A percentile compares a stretch with the other conserved stretches of the same genome.
These are phyloP conservation scores for Phoma sp. DNA, from an alignment of 2,329 filamentous ascomycete genomes.

Conservation along the genomic window DNA sequence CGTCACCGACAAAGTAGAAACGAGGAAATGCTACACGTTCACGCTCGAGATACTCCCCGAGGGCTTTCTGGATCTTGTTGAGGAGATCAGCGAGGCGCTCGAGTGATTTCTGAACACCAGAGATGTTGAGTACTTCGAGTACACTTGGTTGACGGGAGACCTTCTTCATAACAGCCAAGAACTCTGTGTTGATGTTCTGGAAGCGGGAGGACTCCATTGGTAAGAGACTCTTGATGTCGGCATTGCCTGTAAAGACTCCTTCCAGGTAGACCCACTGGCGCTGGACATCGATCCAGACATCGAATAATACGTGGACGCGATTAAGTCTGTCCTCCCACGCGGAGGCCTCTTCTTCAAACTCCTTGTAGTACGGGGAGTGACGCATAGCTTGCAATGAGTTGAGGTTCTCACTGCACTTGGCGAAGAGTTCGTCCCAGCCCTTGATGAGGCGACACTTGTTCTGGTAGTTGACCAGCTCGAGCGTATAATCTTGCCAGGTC, in stretches of 20 bases:
- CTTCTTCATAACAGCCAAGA: conserved; percentile 99
- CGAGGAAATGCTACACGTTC: conserved; percentile 96
- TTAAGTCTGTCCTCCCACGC: conserved; percentile 99
- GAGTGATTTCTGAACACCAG: conserved; percentile 92
- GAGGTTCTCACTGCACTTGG: conserved; percentile 96
- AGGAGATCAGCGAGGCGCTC: conserved; percentile 95
- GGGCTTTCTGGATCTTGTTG: conserved; percentile 98
- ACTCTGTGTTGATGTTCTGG: conserved; percentile 99
- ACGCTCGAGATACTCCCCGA: conserved; percentile 97
- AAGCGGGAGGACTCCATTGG: conserved; percentile 97
- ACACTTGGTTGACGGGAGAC: conserved; percentile 96
- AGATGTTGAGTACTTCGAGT: conserved; percentile 93
- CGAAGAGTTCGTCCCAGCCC: conserved; percentile 97
- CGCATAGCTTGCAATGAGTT: conserved; percentile 99
- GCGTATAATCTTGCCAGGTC: conserved; percentile 92
- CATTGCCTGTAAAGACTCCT: conserved; percentile 97
- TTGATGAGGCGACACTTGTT: conserved; percentile 97
- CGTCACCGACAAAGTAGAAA: conserved; percentile 99
- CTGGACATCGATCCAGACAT: conserved; percentile 99
- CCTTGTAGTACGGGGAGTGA: conserved; percentile 98
- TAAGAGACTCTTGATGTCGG: conserved; percentile 96
- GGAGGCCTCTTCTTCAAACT: conserved; percentile 96
- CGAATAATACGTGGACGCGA: conserved; percentile 94
- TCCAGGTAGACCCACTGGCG: conserved; percentile 99
- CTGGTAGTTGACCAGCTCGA: conserved; percentile 96